These are phyloP conservation scores for Fraxinus xanthoxyloides DNA, from an alignment of 305 asterid species.

Conservation along the genomic window DNA sequence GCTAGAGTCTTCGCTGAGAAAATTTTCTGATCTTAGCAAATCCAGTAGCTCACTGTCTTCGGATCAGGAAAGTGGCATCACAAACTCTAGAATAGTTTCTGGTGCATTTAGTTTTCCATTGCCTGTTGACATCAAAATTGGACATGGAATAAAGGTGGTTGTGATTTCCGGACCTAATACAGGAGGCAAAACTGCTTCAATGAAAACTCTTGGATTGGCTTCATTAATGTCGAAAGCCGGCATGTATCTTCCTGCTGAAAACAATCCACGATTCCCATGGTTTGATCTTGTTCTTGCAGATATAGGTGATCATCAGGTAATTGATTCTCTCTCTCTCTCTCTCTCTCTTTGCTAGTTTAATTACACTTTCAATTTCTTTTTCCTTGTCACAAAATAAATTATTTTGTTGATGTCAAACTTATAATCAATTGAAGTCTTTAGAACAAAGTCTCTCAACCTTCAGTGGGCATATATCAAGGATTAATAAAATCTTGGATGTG, in stretches of 20 bases:
- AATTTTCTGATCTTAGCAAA: conserved; percentile 26
- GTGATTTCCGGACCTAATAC: conserved; percentile 97
- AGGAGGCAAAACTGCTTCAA: conserved; percentile 97
- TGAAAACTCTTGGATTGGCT: conserved; percentile 86
- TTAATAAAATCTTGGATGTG: conserved; percentile 65
- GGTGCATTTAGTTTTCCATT: conserved; percentile 47
- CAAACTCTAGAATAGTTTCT: conserved; percentile 25
- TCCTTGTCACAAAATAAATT: neutral
- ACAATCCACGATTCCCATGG: conserved; percentile 82
- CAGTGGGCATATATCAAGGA: conserved; percentile 88
- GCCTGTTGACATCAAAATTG: conserved; percentile 78
- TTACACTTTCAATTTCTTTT: conserved; percentile 2
- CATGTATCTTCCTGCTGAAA: conserved; percentile 78
- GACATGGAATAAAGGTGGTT: conserved; percentile 60
- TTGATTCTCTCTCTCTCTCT: conserved; percentile 20
- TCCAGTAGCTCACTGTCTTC: conserved; percentile 28
- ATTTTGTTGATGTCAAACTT: conserved; percentile 28
- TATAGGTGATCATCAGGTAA: conserved; percentile 93
- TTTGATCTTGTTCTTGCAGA: conserved; percentile 93
- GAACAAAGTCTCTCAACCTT: conserved; percentile 96
- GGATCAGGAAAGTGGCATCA: conserved; percentile 35
- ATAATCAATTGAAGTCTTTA: conserved; percentile 61
- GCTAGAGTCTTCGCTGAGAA: conserved; percentile 60
- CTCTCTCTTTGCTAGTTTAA: conserved; percentile 8
- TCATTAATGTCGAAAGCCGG: conserved; percentile 92